Base-by-base conservation (phyloP, 176 grass and related monocot genomes). In the Carex cristatella region DNA sequence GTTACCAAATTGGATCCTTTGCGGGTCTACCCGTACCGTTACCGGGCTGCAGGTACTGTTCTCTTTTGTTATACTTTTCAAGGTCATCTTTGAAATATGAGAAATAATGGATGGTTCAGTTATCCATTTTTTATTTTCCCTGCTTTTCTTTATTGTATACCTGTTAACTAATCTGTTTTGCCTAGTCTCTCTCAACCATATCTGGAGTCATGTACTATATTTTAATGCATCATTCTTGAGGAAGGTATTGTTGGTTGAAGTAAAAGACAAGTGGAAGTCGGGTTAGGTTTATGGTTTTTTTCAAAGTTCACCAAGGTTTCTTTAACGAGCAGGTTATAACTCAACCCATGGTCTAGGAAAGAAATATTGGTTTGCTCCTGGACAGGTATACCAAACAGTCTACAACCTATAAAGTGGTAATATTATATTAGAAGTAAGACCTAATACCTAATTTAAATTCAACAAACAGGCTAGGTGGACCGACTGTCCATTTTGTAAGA, bases 1-100 rank as follows among this genome's bases (percentile, higher is more conserved):
- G 97, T 96, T 49, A 96, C 97, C 66, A 92, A 96, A 89, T 91
- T 99, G 12, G 97, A 99, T 33, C 97, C 97, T 49, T 82, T 96
- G 37, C 90, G 97, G 28, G 91, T 99, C 42, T 99, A 99, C 81
- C 97, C 97, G 1, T 99, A 99, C 81, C 93, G 97, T 89, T 99
- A 96, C 65, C 91, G 97, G 65, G 97, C 97, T 87, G 97, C 97
- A 88, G 97, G 97, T 99, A 84, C 51, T 75, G 62, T 73, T 66
- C 19, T 46, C 58, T 73, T 58, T 38, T 15, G 65, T 11, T 60
- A 14, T 23, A 69, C 54, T 42, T 60, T 32, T 53, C 19, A 10
- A 7, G 61, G 18, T 28, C 18, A 63, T 63, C n/a, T 10, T 63
- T 63, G 19, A 28, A 63, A 63, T 9, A 28, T 23, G 61, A 63